phyloP scores from a whole-genome alignment of 169 alveolate species.

The Plasmodium yoelii region DNA sequence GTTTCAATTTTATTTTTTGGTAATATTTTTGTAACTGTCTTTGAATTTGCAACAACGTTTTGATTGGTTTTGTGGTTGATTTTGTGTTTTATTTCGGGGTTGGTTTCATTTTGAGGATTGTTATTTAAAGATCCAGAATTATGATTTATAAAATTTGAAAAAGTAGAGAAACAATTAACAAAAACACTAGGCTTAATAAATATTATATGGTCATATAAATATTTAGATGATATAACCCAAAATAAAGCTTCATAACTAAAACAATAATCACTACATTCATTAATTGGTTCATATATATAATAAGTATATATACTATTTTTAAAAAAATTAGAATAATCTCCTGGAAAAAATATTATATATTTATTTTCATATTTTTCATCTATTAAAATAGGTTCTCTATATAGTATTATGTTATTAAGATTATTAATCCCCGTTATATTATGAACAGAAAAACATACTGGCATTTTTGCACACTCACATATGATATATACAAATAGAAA shows the following conservation, averaged over 20 bases:
- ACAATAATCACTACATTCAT: constrained; percentile 53
- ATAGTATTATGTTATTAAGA: constrained; percentile 23
- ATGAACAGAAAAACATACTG: constrained; percentile 47
- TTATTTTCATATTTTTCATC: constrained; percentile 10
- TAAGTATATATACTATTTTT: constrained; percentile 48
- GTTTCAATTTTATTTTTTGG: background rate
- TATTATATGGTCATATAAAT: constrained; percentile 55
- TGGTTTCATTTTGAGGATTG: background rate
- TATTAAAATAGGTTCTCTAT: constrained; percentile 60
- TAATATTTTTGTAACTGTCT: background rate
- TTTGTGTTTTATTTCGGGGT: background rate
- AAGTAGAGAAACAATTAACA: constrained; percentile 23
- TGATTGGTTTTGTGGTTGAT: background rate
- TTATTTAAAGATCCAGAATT: constrained; percentile 1
- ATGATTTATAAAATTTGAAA: constrained; percentile 49
- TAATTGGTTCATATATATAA: constrained; percentile 5
- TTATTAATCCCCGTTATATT: constrained; percentile 50
- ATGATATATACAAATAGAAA: background rate
- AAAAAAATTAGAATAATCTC: constrained; percentile 70
- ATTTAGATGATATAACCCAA: constrained; percentile 61
- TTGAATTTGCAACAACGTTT: background rate
- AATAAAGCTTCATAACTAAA: constrained; percentile 70
- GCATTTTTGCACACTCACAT: constrained; percentile 28
- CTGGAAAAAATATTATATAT: constrained; percentile 65
- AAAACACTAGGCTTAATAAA: constrained; percentile 63